These are phyloP conservation scores for Coemansia sp. DNA, from an alignment of 192 early-diverging fungal genomes.

Conservation along the genomic window DNA sequence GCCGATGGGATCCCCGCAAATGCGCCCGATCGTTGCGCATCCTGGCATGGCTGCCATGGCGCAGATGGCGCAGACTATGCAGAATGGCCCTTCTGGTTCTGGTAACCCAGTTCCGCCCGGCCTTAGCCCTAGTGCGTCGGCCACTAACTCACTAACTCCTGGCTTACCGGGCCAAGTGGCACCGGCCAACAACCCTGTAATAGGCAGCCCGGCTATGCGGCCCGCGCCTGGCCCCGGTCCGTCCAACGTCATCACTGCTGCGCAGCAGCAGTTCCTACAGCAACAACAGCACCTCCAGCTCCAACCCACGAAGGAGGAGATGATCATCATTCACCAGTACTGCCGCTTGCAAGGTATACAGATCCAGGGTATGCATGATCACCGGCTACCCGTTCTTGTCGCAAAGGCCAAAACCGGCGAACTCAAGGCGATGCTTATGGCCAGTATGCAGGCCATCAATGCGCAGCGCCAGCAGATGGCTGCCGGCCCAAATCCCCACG, in stretches of 20 bases:
- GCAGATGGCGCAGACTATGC: slow-evolving; percentile 23
- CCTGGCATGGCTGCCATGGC: slow-evolving; percentile 20
- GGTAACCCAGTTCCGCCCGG: background rate
- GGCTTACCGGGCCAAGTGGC: background rate
- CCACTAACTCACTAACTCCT: background rate
- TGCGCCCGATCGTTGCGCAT: slow-evolving; percentile 20
- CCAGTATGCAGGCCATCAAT: slow-evolving; percentile 8
- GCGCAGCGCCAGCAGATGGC: slow-evolving; percentile 19
- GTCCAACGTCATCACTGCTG: background rate
- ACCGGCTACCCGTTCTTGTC: slow-evolving; percentile 13
- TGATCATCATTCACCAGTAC: slow-evolving; percentile 30
- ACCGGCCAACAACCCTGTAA: background rate
- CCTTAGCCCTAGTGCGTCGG: background rate
- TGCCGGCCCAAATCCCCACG: background rate
- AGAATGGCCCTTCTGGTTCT: background rate
- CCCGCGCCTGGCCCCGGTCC: slow-evolving; percentile 6
- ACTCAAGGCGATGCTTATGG: slow-evolving; percentile 14
- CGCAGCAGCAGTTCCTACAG: slow-evolving; percentile 6
- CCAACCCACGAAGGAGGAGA: slow-evolving; percentile 30
- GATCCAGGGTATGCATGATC: slow-evolving; percentile 20
- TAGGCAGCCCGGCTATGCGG: slow-evolving; percentile 17
- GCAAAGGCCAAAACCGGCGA: slow-evolving; percentile 37
- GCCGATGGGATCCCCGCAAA: slow-evolving; percentile 31
- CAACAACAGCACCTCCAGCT: slow-evolving; percentile 9
- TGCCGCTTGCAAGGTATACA: slow-evolving; percentile 13